These are phyloP conservation scores for Penicillium atrosanguineum DNA, from an alignment of 495 filamentous ascomycete genomes.

Conservation along the genomic window DNA sequence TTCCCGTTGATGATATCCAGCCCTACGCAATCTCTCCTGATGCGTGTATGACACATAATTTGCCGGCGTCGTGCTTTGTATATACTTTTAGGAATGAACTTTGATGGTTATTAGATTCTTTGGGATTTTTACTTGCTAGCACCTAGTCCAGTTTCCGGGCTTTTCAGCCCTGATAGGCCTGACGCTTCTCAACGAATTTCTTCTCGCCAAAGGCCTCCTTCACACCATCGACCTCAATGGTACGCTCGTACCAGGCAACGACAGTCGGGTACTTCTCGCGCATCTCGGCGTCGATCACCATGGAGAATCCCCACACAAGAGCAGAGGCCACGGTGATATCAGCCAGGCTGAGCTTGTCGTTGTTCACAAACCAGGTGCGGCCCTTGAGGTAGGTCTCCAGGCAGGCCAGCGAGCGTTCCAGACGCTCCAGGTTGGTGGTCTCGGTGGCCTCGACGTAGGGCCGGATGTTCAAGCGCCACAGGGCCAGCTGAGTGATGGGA, in stretches of 20 bases:
- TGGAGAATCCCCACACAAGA: conserved; percentile 38
- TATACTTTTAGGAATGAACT: neutral
- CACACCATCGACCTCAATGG: conserved; percentile 44
- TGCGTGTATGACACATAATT: neutral
- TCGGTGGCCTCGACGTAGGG: conserved; percentile 38
- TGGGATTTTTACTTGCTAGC: neutral
- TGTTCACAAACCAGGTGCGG: conserved; percentile 44
- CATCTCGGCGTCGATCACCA: conserved; percentile 51
- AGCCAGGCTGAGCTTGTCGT: conserved; percentile 51
- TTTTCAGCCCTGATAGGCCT: conserved; percentile 13
- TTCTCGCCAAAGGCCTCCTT: conserved; percentile 50
- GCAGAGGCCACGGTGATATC: conserved; percentile 48
- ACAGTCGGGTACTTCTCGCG: conserved; percentile 41
- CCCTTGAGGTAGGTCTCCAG: conserved; percentile 43
- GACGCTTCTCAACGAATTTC: conserved; percentile 42
- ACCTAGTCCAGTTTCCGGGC: neutral
- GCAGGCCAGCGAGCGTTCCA: conserved; percentile 35
- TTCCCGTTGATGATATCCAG: neutral
- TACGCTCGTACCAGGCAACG: conserved; percentile 43
- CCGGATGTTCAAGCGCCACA: conserved; percentile 31
- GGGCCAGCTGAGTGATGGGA: conserved; percentile 27
- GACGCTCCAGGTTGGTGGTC: conserved; percentile 16
- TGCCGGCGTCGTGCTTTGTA: neutral
- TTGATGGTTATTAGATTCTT: neutral
- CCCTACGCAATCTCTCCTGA: neutral